A percentile compares a stretch with the other conserved stretches of the same genome.
Conservation (phyloP, 2,329 filamentous ascomycete species). For the Dactylellina leptospora region DNA sequence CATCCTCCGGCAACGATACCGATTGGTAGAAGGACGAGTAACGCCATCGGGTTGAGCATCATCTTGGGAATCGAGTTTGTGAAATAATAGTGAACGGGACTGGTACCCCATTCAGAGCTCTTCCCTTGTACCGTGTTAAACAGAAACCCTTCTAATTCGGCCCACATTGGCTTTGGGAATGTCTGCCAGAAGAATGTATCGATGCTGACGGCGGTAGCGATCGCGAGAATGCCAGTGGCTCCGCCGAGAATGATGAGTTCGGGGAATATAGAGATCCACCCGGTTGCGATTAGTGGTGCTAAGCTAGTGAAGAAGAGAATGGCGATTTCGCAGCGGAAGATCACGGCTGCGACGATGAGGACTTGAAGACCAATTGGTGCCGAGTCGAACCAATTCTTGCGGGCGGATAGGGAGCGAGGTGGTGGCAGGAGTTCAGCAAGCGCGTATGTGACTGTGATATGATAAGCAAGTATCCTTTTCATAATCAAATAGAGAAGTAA, state of each 20-base stretch:
- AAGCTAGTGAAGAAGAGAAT: constrained; percentile 77
- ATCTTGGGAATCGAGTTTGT: constrained; percentile 80
- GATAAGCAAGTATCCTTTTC: neutral
- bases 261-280: constrained; percentile 66
- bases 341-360: constrained; percentile 78
- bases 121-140: constrained; percentile 89
- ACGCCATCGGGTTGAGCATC: constrained; percentile 78
- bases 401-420: constrained; percentile 59
- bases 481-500: neutral
- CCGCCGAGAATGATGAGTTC: constrained; percentile 73
- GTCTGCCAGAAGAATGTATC: constrained; percentile 95
- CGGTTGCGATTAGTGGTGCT: constrained; percentile 69
- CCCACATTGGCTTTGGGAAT: constrained; percentile 74
- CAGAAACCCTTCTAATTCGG: constrained; percentile 86
- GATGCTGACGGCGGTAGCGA: constrained; percentile 75
- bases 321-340: constrained; percentile 90
- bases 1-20: constrained; percentile 61
- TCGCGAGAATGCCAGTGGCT: constrained; percentile 71
- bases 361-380: constrained; percentile 63
- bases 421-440: constrained; percentile 62
- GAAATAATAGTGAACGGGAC: constrained; percentile 88
- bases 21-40: constrained; percentile 66
- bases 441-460: constrained; percentile 71
- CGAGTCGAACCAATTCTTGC: constrained; percentile 70
- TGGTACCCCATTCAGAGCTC: constrained; percentile 86